Base-by-base conservation (phyloP, 2,329 filamentous ascomycete species). In the Penicillium psychrosexuale region DNA sequence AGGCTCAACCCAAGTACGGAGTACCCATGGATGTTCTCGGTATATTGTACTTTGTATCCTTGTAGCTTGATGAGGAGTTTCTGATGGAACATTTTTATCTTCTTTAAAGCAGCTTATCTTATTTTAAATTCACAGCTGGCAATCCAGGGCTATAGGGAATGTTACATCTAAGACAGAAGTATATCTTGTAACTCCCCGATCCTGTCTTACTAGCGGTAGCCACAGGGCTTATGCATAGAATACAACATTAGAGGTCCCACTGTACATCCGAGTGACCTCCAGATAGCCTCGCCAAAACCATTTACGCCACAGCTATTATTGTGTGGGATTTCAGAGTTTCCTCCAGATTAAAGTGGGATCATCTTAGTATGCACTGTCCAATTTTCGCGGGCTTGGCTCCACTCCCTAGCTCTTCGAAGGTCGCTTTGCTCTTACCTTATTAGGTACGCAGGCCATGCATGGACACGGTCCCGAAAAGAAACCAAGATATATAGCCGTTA, bases 111-210 rank as follows among this genome's bases (percentile, higher is more conserved):
- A 11, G 19, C 11, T 34, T 34, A 5, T 27, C 13, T 17, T 2
- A 19, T 22, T 12, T 51, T 17, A 5, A 13, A 38, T n/a, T 17
- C 22, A 17, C 4, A 19, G 31, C 24, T 30, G 17, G 13, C 12
- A 13, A 28, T 28, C 13, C 13, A 39, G 22, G 24, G 5, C 42
- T 33, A 47, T 17, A n/a, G n/a, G n/a, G n/a, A n/a, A n/a, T n/a
- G n/a, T n/a, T n/a, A 38, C 28, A 34, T 47, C 36, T 13, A 38
- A 51, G 38, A 31, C 48, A n/a, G 5, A 30, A 36, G 30, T 44
- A 38, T 34, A 28, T 42, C 45, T 48, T 44, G 46, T 44, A 40
- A 50, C 50, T 54, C 30, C 33, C 38, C 43, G 42, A 5, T 24
- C 22, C 5, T 24, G 31, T 33, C 7, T 27, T 13, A 34, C 38